Evolutionary conservation across 2,329 filamentous ascomycete species (phyloP).

Genomic region (Ceratocystis cacaofunesta): DNA sequence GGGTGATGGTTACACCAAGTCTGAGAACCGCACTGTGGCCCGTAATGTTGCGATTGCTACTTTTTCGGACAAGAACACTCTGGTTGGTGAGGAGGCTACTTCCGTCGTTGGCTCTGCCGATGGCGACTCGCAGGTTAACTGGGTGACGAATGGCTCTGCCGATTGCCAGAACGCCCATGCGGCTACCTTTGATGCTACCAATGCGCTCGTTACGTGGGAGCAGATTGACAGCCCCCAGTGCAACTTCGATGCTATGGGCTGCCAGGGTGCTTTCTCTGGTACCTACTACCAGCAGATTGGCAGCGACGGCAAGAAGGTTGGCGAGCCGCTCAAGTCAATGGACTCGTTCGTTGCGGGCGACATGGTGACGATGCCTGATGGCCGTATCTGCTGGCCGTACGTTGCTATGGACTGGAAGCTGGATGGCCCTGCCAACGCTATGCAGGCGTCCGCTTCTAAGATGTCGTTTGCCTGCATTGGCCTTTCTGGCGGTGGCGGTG

Average conservation of each 20-base stretch:
- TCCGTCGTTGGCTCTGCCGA: constrained; percentile 36
- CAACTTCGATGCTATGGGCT: constrained; percentile 43
- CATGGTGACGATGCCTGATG: constrained; percentile 44
- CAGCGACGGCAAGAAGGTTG: constrained; percentile 36
- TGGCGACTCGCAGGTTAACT: constrained; percentile 45
- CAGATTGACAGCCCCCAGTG: constrained; percentile 42
- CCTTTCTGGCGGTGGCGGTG: background rate
- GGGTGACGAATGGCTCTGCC: constrained; percentile 36
- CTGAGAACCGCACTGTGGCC: constrained; percentile 38
- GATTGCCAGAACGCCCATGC: constrained; percentile 46
- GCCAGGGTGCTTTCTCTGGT: constrained; percentile 42
- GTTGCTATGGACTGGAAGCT: constrained; percentile 40
- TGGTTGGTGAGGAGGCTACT: constrained; percentile 37
- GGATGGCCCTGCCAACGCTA: constrained; percentile 21
- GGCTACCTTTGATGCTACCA: constrained; percentile 36
- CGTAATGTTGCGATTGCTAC: constrained; percentile 45
- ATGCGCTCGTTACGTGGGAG: constrained; percentile 45
- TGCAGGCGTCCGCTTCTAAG: constrained; percentile 24
- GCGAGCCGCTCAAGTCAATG: constrained; percentile 33
- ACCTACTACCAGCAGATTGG: constrained; percentile 45
- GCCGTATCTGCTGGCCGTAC: constrained; percentile 47
- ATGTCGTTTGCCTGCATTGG: constrained; percentile 40
- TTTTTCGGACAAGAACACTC: constrained; percentile 43
- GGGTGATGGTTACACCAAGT: constrained; percentile 38
- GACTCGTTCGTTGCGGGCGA: constrained; percentile 47